Percentiles rank a stretch among this genome's conserved stretches.
phyloP scores from a whole-genome alignment of 2,329 filamentous ascomycete genomes.

The Orbilia blumenaviensis region DNA sequence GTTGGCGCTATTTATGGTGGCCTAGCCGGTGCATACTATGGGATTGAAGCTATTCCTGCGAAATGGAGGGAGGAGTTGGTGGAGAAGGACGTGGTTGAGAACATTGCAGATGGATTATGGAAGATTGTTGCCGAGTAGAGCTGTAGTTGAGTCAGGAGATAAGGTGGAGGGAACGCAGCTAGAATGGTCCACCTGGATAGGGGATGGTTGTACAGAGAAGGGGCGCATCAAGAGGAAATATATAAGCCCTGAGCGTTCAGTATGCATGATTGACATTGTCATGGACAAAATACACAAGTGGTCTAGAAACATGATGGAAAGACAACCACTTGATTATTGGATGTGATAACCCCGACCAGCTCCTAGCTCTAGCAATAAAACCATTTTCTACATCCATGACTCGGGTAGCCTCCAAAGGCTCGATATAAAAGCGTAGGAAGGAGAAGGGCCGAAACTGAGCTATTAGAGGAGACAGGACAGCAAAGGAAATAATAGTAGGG shows the following conservation, averaged over 20 bases:
- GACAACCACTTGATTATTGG: not conserved
- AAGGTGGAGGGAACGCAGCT: too few species aligned
- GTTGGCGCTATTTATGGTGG: slow-evolving; percentile 64
- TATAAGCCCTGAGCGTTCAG: too few species aligned
- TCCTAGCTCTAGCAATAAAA: not conserved
- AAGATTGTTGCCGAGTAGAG: not conserved
- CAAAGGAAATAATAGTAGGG: not conserved
- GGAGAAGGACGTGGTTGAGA: slow-evolving; percentile 52
- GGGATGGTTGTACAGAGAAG: too few species aligned
- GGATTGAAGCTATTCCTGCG: slow-evolving; percentile 57
- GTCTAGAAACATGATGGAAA: not conserved
- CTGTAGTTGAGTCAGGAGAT: slow-evolving; percentile 1
- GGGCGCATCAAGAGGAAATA: too few species aligned
- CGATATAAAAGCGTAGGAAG: not conserved
- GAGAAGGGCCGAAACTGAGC: not conserved
- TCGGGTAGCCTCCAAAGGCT: not conserved
- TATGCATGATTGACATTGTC: not conserved
- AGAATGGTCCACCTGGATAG: too few species aligned
- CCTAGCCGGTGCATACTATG: slow-evolving; percentile 62
- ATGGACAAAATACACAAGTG: not conserved
- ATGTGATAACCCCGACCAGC: not conserved
- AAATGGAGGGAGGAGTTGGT: slow-evolving; percentile 52
- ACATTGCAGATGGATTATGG: slow-evolving; percentile 47
- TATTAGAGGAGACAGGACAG: slow-evolving; percentile 18
- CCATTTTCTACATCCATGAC: not conserved